phyloP scores from a whole-genome alignment of 495 filamentous ascomycete species.

The Tricharina praecox region DNA sequence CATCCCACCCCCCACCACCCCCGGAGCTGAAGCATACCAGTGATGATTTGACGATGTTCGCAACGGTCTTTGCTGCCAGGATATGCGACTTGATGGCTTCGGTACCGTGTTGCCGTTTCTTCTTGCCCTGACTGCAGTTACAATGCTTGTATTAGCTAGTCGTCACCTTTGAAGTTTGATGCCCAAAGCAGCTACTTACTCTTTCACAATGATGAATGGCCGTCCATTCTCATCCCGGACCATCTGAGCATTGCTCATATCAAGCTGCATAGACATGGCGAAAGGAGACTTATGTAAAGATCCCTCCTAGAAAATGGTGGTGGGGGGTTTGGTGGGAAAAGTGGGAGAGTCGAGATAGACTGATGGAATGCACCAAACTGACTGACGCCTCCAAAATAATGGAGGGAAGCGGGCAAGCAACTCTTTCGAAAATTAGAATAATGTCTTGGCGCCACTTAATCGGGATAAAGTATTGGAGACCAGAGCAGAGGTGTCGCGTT shows the following conservation, averaged over 20 bases:
- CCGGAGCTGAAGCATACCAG: constrained; percentile 29
- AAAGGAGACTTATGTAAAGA: constrained; percentile 6
- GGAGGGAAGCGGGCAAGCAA: too few species aligned
- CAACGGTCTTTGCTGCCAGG: constrained; percentile 83
- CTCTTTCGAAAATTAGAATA: neutral
- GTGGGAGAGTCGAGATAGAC: neutral
- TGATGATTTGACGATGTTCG: constrained; percentile 94
- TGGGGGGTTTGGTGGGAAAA: constrained; percentile 1
- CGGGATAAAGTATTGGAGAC: neutral
- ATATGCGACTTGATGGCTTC: constrained; percentile 98
- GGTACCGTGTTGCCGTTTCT: constrained; percentile 89
- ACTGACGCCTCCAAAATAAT: too few species aligned
- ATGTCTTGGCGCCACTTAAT: neutral
- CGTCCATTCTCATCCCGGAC: constrained; percentile 88
- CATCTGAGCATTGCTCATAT: constrained; percentile 41
- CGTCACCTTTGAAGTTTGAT: too few species aligned
- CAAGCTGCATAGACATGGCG: constrained; percentile 29
- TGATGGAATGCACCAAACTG: too few species aligned
- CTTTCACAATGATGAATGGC: constrained; percentile 95
- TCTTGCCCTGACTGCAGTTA: constrained; percentile 70
- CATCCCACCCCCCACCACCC: neutral
- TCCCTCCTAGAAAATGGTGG: too few species aligned
- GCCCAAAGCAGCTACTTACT: constrained; percentile 41
- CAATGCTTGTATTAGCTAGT: constrained; percentile 10
- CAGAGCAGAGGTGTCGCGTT: too few species aligned